Evolutionary conservation across 768 basidiomycete species (phyloP), one percentile per base, ranked within the genome.

Genomic region (Tulasnella sp.): DNA sequence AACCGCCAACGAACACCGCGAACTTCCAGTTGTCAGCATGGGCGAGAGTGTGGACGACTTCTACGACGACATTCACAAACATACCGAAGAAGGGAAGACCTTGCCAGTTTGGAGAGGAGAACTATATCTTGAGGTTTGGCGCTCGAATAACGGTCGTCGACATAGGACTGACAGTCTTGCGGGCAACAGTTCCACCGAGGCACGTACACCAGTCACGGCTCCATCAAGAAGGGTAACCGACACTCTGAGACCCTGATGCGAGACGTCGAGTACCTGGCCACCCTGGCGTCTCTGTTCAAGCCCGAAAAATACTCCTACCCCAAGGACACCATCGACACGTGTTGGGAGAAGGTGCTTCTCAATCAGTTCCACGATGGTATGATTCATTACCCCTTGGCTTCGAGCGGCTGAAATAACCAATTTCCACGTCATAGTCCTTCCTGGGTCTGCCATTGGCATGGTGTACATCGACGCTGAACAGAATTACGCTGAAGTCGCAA

Each of bases 181-280:
- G n/a, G 78, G 77, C 37, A 82, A 74, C 83, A 96, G 93, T 94
- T 96, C 88, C 96, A 96, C 85, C 89, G 96, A 75, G 96, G 95
- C 46, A 98, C 97, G 0, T 98, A 97, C 85, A 99, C 97, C 9
- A 80, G 69, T 48, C 7, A 76, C 92, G 92, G 91, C 20, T 94
- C 93, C 2, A 98, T 98, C 88, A 99, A 99, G 89, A 97, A 94
- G 85, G 96, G 96, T 8, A 99, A 99, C 85, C 89, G 98, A 72
- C 96, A 98, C 85, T 93, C 94, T n/a, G 98, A 99, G 86, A 94
- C 97, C 78, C 87, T 98, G 44, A 87, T 99, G 80, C 91, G 96
- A 40, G 97, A 99, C 83, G 90, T 96, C 76, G 98, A 99, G 92
- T 92, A 93, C 83, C 86, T 95, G 18, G 90, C 95, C 0, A 98